phyloP scores from a whole-genome alignment of 1,284 basidiomycete species.

The Flammula alnicola region DNA sequence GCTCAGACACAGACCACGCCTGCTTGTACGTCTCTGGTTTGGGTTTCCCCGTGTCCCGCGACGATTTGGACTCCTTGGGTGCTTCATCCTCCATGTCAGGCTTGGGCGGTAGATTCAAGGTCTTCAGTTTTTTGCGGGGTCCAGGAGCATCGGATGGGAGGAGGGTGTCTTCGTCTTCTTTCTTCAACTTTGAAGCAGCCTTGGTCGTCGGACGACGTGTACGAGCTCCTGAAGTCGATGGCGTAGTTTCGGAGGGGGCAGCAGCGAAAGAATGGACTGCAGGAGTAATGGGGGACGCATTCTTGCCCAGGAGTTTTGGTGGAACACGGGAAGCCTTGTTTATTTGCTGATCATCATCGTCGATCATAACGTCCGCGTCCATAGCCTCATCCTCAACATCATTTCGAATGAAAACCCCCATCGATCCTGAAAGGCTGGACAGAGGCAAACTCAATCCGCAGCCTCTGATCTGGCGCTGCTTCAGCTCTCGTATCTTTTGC shows the following conservation, averaged over 20 bases:
- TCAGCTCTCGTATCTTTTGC: conserved; percentile 59
- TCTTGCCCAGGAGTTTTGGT: conserved; percentile 13
- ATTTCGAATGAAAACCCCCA: conserved; percentile 53
- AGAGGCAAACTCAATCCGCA: conserved; percentile 39
- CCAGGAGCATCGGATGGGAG: no score
- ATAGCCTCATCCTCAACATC: conserved; percentile 64
- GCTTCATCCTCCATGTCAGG: neutral
- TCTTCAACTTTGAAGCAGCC: neutral
- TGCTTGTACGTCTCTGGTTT: conserved; percentile 77
- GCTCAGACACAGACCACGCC: conserved; percentile 74
- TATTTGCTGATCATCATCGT: conserved; percentile 27
- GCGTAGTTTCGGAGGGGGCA: neutral
- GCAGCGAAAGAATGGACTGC: neutral
- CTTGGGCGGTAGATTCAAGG: neutral
- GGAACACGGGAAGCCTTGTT: neutral
- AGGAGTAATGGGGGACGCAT: conserved; percentile 5
- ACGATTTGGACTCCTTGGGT: conserved; percentile 15
- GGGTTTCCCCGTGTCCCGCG: conserved; percentile 36
- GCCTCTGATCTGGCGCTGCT: conserved; percentile 49
- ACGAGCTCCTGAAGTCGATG: no score
- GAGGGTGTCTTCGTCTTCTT: neutral
- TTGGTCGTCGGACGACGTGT: neutral
- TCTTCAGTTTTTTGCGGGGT: conserved; percentile 5
- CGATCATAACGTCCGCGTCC: conserved; percentile 55
- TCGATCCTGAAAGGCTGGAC: conserved; percentile 17